Percentiles rank a stretch among this genome's conserved stretches.
Conservation (phyloP, 1,284 basidiomycete species). For the Moesziomyces globuligerus region DNA sequence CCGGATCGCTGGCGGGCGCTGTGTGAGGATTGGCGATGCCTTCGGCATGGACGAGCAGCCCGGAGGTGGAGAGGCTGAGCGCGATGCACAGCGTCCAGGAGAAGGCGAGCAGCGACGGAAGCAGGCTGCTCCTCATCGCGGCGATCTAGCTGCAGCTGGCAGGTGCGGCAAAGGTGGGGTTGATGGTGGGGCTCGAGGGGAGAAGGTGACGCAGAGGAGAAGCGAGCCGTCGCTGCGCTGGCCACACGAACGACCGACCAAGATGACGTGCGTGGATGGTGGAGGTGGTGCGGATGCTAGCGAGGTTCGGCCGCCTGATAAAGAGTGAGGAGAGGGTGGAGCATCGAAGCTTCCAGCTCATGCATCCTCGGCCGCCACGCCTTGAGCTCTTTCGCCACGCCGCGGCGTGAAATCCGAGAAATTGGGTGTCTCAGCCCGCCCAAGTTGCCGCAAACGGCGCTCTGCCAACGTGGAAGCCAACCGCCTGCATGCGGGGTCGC, state of each 20-base stretch:
- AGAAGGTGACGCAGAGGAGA: too few species aligned
- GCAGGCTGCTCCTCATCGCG: slow-evolving; percentile 26
- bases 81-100: slow-evolving; percentile 37
- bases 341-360: slow-evolving; percentile 31
- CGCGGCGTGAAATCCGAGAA: background rate
- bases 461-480: slow-evolving; percentile 33
- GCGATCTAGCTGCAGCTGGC: too few species aligned
- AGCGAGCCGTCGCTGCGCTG: too few species aligned
- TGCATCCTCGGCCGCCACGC: background rate
- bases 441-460: too few species aligned
- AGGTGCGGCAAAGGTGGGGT: too few species aligned
- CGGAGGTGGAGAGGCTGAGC: slow-evolving; percentile 24
- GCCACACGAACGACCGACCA: too few species aligned
- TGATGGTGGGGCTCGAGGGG: too few species aligned
- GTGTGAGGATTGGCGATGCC: slow-evolving; percentile 8
- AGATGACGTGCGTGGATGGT: too few species aligned
- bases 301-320: too few species aligned
- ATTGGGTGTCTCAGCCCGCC: background rate
- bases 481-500: slow-evolving; percentile 5
- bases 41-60: slow-evolving; percentile 24
- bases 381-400: background rate
- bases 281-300: too few species aligned
- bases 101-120: slow-evolving; percentile 42
- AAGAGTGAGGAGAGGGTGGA: background rate
- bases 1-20: slow-evolving; percentile 19